phyloP scores from a whole-genome alignment of 371 early-diverging fungal genomes.

The Cokeromyces recurvatus region DNA sequence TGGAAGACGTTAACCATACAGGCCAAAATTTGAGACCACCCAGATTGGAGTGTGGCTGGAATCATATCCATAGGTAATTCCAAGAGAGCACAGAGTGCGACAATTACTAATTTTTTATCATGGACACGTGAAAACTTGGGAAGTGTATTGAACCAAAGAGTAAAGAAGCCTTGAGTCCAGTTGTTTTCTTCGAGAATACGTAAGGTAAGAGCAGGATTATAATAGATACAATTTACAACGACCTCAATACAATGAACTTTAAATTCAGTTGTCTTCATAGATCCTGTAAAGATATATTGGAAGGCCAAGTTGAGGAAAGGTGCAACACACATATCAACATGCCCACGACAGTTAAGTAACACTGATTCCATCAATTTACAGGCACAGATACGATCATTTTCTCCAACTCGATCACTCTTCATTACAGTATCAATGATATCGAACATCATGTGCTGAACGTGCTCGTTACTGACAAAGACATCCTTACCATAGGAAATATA shows the following conservation, averaged over 20 bases:
- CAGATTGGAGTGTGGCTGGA: constrained; percentile 66
- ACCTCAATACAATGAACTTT: constrained; percentile 59
- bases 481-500: constrained; percentile 81
- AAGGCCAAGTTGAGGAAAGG: constrained; percentile 67
- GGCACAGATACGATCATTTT: constrained; percentile 69
- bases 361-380: constrained; percentile 78
- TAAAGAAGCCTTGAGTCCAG: constrained; percentile 77
- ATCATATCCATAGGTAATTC: constrained; percentile 66
- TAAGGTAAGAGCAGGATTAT: constrained; percentile 76
- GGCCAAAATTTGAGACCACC: constrained; percentile 68
- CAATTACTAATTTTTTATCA: constrained; percentile 87
- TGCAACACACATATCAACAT: constrained; percentile 57
- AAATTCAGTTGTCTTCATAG: constrained; percentile 53
- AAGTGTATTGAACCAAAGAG: constrained; percentile 71
- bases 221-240: constrained; percentile 78
- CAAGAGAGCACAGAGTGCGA: constrained; percentile 73
- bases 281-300: constrained; percentile 56
- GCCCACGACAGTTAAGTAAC: constrained; percentile 73
- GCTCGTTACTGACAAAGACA: constrained; percentile 55
- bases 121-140: constrained; percentile 79
- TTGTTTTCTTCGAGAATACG: constrained; percentile 70
- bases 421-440: constrained; percentile 71
- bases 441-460: constrained; percentile 58
- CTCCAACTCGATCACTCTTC: constrained; percentile 64
- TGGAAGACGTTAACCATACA: constrained; percentile 65